Conservation (phyloP, 805 yeast genomes). For the Candida peoriensis region DNA sequence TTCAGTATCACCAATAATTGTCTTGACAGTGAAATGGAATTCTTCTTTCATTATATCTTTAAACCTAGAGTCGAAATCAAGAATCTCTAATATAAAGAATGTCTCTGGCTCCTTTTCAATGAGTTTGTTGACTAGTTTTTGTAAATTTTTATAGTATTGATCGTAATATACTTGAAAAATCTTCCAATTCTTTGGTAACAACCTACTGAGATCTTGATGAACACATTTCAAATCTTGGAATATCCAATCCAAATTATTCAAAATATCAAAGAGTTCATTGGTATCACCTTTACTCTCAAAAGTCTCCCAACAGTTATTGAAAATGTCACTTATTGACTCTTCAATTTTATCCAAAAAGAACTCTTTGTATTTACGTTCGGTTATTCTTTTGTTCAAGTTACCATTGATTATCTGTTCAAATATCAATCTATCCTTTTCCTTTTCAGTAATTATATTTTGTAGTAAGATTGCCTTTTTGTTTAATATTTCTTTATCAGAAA, state of each 20-base stretch:
- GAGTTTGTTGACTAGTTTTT: slow-evolving; percentile 56
- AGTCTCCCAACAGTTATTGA: slow-evolving; percentile 56
- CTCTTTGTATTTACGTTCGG: slow-evolving; percentile 51
- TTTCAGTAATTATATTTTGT: not conserved
- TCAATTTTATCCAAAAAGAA: slow-evolving; percentile 57
- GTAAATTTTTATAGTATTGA: slow-evolving; percentile 63
- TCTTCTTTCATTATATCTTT: slow-evolving; percentile 44
- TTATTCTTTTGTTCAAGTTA: slow-evolving; percentile 34
- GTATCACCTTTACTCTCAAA: slow-evolving; percentile 39
- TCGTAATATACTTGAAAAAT: slow-evolving; percentile 56
- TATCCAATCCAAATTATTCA: slow-evolving; percentile 76
- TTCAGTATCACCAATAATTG: slow-evolving; percentile 66
- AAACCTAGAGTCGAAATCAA: slow-evolving; percentile 73
- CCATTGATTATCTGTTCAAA: slow-evolving; percentile 37
- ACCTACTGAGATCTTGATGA: slow-evolving; percentile 46
- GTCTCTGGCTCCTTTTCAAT: slow-evolving; percentile 78
- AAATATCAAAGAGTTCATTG: slow-evolving; percentile 41
- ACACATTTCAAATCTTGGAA: slow-evolving; percentile 73
- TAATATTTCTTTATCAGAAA: slow-evolving; percentile 27
- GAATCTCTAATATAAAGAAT: slow-evolving; percentile 60
- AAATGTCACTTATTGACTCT: slow-evolving; percentile 59
- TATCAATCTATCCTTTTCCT: slow-evolving; percentile 24
- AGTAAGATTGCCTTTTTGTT: slow-evolving; percentile 27
- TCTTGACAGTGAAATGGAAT: slow-evolving; percentile 42
- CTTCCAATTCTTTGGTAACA: slow-evolving; percentile 74